These are phyloP conservation scores for Aspergillus pseudotamarii DNA, from an alignment of 2,329 filamentous ascomycete species.

Conservation along the genomic window DNA sequence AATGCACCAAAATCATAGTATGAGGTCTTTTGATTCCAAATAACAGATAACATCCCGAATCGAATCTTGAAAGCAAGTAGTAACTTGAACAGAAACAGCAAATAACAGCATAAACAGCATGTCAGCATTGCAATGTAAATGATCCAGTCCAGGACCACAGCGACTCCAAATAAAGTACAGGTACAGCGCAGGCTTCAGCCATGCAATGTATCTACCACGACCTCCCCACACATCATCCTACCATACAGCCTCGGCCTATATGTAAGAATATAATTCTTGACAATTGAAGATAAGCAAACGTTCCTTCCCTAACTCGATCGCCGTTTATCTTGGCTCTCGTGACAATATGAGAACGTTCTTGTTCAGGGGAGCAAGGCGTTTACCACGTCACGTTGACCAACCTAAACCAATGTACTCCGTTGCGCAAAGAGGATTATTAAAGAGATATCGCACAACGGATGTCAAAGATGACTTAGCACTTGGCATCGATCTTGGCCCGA, in stretches of 20 bases:
- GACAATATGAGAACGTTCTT: background rate
- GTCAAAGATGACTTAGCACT: slow-evolving; percentile 54
- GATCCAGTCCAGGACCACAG: slow-evolving; percentile 22
- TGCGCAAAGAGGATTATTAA: slow-evolving; percentile 8
- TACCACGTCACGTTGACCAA: background rate
- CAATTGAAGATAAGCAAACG: background rate
- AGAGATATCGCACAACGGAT: slow-evolving; percentile 15
- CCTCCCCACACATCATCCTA: slow-evolving; percentile 10
- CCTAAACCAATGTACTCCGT: slow-evolving; percentile 9
- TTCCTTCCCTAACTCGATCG: background rate
- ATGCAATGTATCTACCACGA: slow-evolving; percentile 29
- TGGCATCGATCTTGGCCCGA: slow-evolving; percentile 68
- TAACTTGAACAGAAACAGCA: slow-evolving; percentile 9
- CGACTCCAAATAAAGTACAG: slow-evolving; percentile 30
- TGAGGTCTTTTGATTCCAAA: slow-evolving; percentile 4
- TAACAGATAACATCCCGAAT: slow-evolving; percentile 9
- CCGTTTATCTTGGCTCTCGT: background rate
- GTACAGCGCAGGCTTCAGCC: slow-evolving; percentile 20
- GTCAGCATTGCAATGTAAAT: slow-evolving; percentile 24
- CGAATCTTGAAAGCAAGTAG: background rate
- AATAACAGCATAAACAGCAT: slow-evolving; percentile 15
- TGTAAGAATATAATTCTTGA: slow-evolving; percentile 7
- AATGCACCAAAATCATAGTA: background rate
- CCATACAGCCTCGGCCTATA: slow-evolving; percentile 14
- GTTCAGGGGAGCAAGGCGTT: background rate